A percentile compares a stretch with the other conserved stretches of the same genome.
phyloP scores from a whole-genome alignment of 1,139 yeast species.

The Pichia sp. region DNA sequence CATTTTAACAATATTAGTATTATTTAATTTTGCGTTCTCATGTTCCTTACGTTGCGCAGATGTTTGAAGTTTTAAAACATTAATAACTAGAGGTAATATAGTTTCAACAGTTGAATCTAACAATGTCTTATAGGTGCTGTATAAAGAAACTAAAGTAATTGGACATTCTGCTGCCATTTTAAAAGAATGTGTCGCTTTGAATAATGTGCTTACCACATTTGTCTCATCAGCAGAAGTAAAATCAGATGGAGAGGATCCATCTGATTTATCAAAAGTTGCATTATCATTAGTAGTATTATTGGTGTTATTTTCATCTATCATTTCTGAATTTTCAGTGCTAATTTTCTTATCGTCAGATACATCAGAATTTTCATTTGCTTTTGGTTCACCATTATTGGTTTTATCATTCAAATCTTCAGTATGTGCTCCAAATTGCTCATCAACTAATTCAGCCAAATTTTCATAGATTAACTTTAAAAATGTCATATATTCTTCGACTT shows the following conservation, averaged over 20 bases:
- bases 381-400: too few species aligned
- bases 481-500: constrained; percentile 74
- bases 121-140: constrained; percentile 76
- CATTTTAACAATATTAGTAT: constrained; percentile 46
- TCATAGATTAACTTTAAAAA: constrained; percentile 72
- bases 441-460: constrained; percentile 72
- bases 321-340: too few species aligned
- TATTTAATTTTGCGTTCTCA: constrained; percentile 49
- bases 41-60: constrained; percentile 66
- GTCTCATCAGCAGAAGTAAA: constrained; percentile 33
- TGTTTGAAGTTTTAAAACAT: constrained; percentile 71
- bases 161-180: constrained; percentile 96
- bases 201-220: constrained; percentile 35
- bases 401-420: neutral
- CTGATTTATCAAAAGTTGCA: constrained; percentile 16
- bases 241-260: constrained; percentile 30
- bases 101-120: constrained; percentile 66
- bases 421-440: constrained; percentile 28
- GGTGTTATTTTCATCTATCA: too few species aligned
- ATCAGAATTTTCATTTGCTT: too few species aligned
- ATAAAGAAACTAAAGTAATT: constrained; percentile 87
- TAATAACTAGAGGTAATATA: constrained; percentile 78
- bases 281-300: too few species aligned
- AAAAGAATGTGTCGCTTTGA: constrained; percentile 70
- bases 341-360: too few species aligned